Conservation (phyloP, 345 rosid species). For the Ricinus communis region DNA sequence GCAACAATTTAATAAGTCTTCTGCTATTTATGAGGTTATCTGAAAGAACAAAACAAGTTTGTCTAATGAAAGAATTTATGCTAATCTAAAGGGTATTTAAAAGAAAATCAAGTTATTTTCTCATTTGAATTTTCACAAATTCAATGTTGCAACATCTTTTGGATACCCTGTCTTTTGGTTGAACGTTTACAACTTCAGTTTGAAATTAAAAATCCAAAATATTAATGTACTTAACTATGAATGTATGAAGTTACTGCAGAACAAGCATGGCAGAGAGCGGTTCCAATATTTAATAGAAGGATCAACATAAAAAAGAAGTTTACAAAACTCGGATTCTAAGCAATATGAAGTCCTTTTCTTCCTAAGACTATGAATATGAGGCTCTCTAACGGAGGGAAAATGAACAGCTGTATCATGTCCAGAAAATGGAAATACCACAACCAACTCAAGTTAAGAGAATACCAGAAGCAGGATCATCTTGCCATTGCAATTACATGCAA, state of each 20-base stretch:
- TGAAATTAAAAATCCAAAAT: not conserved
- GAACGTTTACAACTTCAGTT: not conserved
- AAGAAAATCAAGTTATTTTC: too few species aligned
- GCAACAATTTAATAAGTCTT: not conserved
- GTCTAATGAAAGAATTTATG: not conserved
- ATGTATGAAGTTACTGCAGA: not conserved
- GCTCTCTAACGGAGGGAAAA: not conserved
- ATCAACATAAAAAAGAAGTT: not conserved
- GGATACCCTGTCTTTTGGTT: not conserved
- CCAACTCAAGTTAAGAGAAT: not conserved
- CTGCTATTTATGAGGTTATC: not conserved
- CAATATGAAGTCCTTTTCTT: not conserved
- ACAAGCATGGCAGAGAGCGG: too few species aligned
- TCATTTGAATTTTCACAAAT: too few species aligned
- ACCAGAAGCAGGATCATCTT: not conserved
- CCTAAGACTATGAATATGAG: not conserved
- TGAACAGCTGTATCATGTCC: slow-evolving; percentile 1
- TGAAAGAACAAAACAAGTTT: not conserved
- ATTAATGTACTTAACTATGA: not conserved
- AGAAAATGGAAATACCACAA: not conserved
- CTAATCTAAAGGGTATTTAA: too few species aligned
- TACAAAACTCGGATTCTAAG: not conserved
- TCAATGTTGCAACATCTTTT: not conserved
- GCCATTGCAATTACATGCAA: not conserved
- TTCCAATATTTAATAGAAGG: not conserved